phyloP scores from a whole-genome alignment of 192 early-diverging fungal genomes.

The Neocallimastix lanati region DNA sequence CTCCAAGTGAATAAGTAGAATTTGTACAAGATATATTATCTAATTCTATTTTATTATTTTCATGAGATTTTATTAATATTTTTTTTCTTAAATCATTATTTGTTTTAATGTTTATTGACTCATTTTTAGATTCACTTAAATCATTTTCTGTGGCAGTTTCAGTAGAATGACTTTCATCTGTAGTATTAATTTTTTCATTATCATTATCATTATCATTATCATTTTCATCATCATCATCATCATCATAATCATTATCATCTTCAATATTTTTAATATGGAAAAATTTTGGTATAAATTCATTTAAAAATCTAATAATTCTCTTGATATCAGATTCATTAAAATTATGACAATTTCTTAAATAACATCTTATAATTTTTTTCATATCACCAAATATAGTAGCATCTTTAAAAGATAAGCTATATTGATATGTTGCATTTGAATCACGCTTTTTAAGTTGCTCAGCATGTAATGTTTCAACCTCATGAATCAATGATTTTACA shows the following conservation, averaged over 20 bases:
- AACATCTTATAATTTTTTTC: background rate
- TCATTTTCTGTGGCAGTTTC: background rate
- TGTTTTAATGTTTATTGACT: background rate
- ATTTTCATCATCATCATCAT: background rate
- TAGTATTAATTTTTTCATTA: background rate
- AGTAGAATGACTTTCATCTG: background rate
- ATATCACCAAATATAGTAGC: background rate
- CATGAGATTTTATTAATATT: background rate
- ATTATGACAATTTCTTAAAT: background rate
- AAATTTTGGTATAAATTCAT: background rate
- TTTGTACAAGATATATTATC: background rate
- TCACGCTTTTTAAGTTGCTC: conserved; percentile 52
- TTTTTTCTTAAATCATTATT: background rate
- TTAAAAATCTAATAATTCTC: background rate
- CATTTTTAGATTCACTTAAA: background rate
- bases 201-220: background rate
- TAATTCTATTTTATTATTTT: background rate
- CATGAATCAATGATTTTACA: conserved; percentile 55
- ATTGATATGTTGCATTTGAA: background rate
- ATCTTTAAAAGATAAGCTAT: background rate
- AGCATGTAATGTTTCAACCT: conserved; percentile 67
- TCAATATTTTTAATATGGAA: background rate
- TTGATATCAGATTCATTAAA: background rate
- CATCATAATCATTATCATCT: background rate
- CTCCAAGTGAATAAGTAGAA: background rate